Conservation (phyloP, 495 filamentous ascomycete genomes). For the Acidiella bohemica region DNA sequence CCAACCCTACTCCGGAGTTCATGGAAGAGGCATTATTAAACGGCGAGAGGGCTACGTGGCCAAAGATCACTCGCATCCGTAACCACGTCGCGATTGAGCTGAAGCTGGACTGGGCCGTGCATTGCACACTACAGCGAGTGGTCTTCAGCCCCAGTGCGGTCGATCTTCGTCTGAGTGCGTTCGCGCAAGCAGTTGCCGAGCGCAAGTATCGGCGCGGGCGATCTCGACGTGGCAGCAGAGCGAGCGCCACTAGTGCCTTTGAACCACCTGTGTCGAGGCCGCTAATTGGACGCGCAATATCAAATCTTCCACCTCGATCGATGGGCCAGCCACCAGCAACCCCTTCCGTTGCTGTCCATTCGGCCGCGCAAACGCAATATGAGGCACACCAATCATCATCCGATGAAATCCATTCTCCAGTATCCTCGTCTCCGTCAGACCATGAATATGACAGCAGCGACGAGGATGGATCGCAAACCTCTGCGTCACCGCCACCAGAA, state of each 20-base stretch:
- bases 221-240: conserved; percentile 4
- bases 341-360: too few species aligned
- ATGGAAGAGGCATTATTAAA: conserved; percentile 62
- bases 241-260: conserved; percentile 3
- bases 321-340: too few species aligned
- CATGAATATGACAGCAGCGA: conserved; percentile 3
- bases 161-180: conserved; percentile 34
- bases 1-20: conserved; percentile 82
- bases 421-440: conserved; percentile 8
- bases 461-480: not conserved
- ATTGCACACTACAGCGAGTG: conserved; percentile 57
- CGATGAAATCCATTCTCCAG: not conserved
- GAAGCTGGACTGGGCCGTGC: conserved; percentile 70
- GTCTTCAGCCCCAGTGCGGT: conserved; percentile 67
- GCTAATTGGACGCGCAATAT: too few species aligned
- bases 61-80: conserved; percentile 64
- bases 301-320: too few species aligned
- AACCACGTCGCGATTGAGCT: conserved; percentile 80
- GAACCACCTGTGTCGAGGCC: too few species aligned
- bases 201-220: conserved; percentile 1
- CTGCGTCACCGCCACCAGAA: conserved; percentile 1
- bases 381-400: too few species aligned
- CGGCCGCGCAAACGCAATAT: too few species aligned
- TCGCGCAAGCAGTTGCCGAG: conserved; percentile 4
- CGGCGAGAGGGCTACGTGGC: conserved; percentile 84